Conservation (phyloP, 495 filamentous ascomycete species). For the Neurospora sp. region DNA sequence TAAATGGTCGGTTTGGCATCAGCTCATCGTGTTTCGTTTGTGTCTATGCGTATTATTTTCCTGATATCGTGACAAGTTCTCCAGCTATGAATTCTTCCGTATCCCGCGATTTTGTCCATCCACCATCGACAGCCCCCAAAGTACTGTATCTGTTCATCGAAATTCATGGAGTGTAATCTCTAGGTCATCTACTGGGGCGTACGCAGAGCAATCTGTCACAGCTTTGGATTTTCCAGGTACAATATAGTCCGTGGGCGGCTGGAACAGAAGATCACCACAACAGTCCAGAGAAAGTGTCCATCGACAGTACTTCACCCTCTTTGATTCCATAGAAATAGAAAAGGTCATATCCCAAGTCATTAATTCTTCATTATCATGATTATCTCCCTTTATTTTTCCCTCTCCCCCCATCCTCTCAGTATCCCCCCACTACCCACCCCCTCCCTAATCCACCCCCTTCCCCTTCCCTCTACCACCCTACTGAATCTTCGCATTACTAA, state of each 20-base stretch:
- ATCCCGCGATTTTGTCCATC: background rate
- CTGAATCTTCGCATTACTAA: conserved; percentile 65
- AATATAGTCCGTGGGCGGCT: background rate
- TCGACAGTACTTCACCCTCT: background rate
- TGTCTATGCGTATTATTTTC: background rate
- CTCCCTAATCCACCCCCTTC: background rate
- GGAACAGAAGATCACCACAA: background rate
- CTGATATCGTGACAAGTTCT: background rate
- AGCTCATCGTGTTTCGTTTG: background rate
- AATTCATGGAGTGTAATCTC: background rate
- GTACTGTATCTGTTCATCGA: background rate
- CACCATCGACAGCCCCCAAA: background rate
- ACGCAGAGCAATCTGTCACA: background rate
- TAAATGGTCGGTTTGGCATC: background rate
- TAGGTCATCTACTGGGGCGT: background rate
- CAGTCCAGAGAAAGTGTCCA: background rate
- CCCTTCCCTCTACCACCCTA: conserved; percentile 17
- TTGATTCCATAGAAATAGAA: background rate
- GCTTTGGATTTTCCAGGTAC: background rate
- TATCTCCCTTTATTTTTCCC: background rate
- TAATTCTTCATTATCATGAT: background rate
- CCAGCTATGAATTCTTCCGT: background rate
- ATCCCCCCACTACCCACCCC: background rate
- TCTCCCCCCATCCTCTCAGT: background rate
- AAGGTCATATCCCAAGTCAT: background rate